Conservation (phyloP, 768 basidiomycete species). For the Tricholoma terreum region DNA sequence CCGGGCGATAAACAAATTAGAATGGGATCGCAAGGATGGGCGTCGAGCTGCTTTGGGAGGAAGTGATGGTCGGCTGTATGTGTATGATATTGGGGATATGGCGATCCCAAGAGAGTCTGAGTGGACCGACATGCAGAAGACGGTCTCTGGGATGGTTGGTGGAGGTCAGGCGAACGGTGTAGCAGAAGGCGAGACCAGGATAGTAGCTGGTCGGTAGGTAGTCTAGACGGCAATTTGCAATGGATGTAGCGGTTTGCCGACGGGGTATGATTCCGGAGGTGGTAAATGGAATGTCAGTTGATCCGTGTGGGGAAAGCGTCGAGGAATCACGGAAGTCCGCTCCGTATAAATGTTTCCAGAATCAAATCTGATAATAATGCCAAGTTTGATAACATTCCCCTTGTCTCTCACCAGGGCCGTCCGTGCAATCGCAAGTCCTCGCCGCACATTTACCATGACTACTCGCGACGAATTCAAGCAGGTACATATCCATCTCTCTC, state of each 20-base stretch:
- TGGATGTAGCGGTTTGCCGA: background rate
- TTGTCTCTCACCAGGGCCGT: background rate
- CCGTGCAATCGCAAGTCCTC: conserved; percentile 12
- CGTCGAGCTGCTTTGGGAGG: conserved; percentile 87
- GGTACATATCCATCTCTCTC: conserved; percentile 13
- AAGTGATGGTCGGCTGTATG: conserved; percentile 87
- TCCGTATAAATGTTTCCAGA: background rate
- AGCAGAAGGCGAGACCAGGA: conserved; percentile 18
- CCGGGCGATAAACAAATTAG: conserved; percentile 89
- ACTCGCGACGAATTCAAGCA: conserved; percentile 28
- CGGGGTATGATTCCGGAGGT: background rate
- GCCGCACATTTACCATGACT: conserved; percentile 18
- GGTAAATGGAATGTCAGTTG: background rate
- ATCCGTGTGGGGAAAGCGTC: background rate
- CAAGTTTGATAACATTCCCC: background rate
- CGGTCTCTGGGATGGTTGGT: conserved; percentile 68
- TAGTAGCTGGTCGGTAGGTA: conserved; percentile 8
- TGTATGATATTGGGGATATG: conserved; percentile 95
- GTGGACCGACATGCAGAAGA: conserved; percentile 92
- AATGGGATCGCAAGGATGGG: conserved; percentile 94
- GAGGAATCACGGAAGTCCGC: background rate
- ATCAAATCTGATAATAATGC: background rate
- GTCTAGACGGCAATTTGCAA: background rate
- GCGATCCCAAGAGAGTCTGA: conserved; percentile 85
- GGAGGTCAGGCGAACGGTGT: conserved; percentile 48